phyloP scores from a whole-genome alignment of 768 basidiomycete species.

The Scleroderma citrinum region DNA sequence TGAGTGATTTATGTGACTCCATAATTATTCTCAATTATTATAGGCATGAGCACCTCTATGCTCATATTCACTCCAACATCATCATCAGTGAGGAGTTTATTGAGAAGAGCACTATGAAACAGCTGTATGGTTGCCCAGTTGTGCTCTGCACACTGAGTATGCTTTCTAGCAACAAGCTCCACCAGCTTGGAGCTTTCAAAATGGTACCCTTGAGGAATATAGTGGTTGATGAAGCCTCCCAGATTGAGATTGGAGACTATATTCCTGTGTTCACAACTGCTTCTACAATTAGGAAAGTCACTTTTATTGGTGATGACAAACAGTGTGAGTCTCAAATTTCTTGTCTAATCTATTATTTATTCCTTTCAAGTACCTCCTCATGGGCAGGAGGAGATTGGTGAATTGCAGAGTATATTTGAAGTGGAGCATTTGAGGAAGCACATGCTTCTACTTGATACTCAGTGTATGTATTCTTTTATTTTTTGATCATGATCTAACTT shows the following conservation, averaged over 20 bases:
- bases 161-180: slow-evolving; percentile 43
- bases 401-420: slow-evolving; percentile 75
- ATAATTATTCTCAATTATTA: slow-evolving; percentile 1
- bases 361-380: slow-evolving; percentile 62
- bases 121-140: slow-evolving; percentile 42
- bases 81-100: slow-evolving; percentile 43
- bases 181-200: slow-evolving; percentile 14
- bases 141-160: slow-evolving; percentile 75
- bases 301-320: slow-evolving; percentile 64
- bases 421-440: slow-evolving; percentile 47
- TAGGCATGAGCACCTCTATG: slow-evolving; percentile 82
- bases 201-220: slow-evolving; percentile 40
- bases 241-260: slow-evolving; percentile 55
- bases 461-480: slow-evolving; percentile 46
- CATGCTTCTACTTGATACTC: slow-evolving; percentile 59
- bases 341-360: slow-evolving; percentile 22
- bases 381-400: slow-evolving; percentile 64
- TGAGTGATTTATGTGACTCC: slow-evolving; percentile 26
- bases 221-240: slow-evolving; percentile 62
- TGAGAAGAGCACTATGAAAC: slow-evolving; percentile 19
- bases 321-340: slow-evolving; percentile 42
- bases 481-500: slow-evolving; percentile 4
- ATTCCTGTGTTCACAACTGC: slow-evolving; percentile 33
- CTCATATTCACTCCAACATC: slow-evolving; percentile 38
- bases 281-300: slow-evolving; percentile 41